Evolutionary conservation across 2,329 filamentous ascomycete species (phyloP), one percentile per base, ranked within the genome.

Genomic region (Penicillium paneum): DNA sequence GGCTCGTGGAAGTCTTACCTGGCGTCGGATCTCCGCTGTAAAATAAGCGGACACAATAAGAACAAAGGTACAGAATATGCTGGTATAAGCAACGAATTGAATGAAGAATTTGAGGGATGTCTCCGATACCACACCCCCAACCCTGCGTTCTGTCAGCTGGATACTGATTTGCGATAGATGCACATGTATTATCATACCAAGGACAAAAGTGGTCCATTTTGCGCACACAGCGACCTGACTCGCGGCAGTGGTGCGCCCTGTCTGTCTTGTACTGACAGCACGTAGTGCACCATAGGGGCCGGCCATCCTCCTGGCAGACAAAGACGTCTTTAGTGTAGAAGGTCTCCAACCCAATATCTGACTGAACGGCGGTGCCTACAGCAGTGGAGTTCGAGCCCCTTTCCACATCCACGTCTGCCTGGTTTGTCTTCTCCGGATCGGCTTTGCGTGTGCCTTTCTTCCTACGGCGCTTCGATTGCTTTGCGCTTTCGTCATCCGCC

Each of bases 121-220:
- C 70, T 97, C 92, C 0, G 86, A 88, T 10, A 99, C 86, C 61
- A 96, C 89, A 21, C 93, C 94, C 4, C 93, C 93, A n/a, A 96
- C 92, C 89, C 88, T 82, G 46, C 13, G 46, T 28, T 28, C 26
- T 31, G 49, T 62, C 34, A 62, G 62, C 62, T 8, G 15, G 49
- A 8, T 17, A 15, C 8, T 6, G 8, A 3, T 12, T 34, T 29
- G 3, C 12, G 5, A 4, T 3, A 21, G 17, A 6, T 2, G 6
- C n/a, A 24, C 21, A 24, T 4, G 13, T 29, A 36, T 13, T 21
- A 49, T 29, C 17, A 34, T 71, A 80, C 84, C 86, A 97, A 0
- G 93, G 94, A 67, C 94, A 99, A 66, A 92, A 94, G 68, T 97
- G 93, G 60, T 97, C 93, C 88, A 97, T 94, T 66, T 94, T 94